Evolutionary conservation across 108 stramenopile species (phyloP), one percentile per base, ranked within the genome.

Genomic region (Licmophora abbreviata): DNA sequence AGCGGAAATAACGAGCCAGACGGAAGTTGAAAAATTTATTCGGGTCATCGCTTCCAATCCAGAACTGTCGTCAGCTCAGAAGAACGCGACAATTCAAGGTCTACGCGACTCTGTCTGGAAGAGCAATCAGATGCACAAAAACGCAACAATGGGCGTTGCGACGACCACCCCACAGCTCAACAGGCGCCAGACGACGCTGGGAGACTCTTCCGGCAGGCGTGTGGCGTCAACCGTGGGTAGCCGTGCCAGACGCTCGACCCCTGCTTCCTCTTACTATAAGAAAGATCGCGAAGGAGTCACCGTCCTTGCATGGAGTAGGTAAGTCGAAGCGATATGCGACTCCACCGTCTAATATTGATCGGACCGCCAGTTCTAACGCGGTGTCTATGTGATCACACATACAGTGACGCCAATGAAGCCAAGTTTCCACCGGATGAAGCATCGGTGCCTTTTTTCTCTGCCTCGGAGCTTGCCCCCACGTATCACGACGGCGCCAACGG

Each of bases 41-140:
- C 74, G 91, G 23, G 81, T 77, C 12, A 76, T 88, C 28, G 81
- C 66, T n/a, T 71, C 81, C 8, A 87, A 92, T 45, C 85, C 79
- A 17, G 69, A 66, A 31, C 50, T 92, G 36, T 63, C 81, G 3
- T 52, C 80, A 7, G 58, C 53, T 28, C 77, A 89, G 60, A 85
- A 83, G 54, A 83, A 74, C 54, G 64, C 75, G 8, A 86, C 92
- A 30, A 93, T 93, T 40, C 87, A 88, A 73, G 83, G 86, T 31
- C 65, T 87, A 6, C 61, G 85, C 8, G 80, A 86, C 48, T 77
- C 79, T 9, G 80, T 87, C 35, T 86, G 79, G 82, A 88, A 86
- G 44, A 77, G 74, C 57, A 88, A 88, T 59, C 73, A 81, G 11
- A 17, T 36, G 10, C 38, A 32, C 14, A 44, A 17, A 25, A 24